Percentiles rank a stretch among this genome's conserved stretches.
These are phyloP conservation scores for Nannizziopsis arthrosporioides DNA, from an alignment of 2,329 filamentous ascomycete species.

Conservation along the genomic window DNA sequence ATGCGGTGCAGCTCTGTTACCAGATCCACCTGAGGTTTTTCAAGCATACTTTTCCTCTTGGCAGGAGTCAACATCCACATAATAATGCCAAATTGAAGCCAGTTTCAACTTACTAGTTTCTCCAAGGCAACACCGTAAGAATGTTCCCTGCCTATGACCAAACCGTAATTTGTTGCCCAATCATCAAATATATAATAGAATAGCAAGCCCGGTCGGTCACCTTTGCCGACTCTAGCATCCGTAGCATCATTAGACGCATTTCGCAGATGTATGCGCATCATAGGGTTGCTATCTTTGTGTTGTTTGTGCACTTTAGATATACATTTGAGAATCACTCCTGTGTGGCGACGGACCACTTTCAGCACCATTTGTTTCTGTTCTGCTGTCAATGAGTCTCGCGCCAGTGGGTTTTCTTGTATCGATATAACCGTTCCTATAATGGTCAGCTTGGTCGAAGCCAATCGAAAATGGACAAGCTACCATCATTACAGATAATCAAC, in stretches of 20 bases:
- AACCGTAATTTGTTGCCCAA: constrained; percentile 51
- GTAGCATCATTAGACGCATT: constrained; percentile 24
- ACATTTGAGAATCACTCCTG: constrained; percentile 50
- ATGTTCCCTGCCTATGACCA: constrained; percentile 47
- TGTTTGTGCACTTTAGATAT: constrained; percentile 44
- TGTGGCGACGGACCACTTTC: constrained; percentile 42
- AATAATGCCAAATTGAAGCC: neutral
- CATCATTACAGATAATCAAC: constrained; percentile 56
- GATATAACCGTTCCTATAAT: constrained; percentile 53
- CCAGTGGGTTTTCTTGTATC: constrained; percentile 51
- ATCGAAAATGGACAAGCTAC: constrained; percentile 26
- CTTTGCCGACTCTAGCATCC: constrained; percentile 28
- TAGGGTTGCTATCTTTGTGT: constrained; percentile 37
- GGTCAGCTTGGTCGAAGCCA: constrained; percentile 9
- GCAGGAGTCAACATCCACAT: constrained; percentile 2
- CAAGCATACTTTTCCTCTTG: constrained; percentile 45
- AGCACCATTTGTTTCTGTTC: constrained; percentile 23
- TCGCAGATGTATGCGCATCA: constrained; percentile 40
- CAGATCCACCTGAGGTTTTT: constrained; percentile 35
- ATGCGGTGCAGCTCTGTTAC: constrained; percentile 47
- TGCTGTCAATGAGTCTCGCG: constrained; percentile 28
- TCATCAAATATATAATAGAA: constrained; percentile 59
- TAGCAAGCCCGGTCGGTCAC: constrained; percentile 49
- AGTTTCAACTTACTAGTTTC: constrained; percentile 32
- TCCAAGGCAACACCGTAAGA: constrained; percentile 41